Evolutionary conservation across 108 stramenopile species (phyloP).

Genomic region (Cyclotella atomus): DNA sequence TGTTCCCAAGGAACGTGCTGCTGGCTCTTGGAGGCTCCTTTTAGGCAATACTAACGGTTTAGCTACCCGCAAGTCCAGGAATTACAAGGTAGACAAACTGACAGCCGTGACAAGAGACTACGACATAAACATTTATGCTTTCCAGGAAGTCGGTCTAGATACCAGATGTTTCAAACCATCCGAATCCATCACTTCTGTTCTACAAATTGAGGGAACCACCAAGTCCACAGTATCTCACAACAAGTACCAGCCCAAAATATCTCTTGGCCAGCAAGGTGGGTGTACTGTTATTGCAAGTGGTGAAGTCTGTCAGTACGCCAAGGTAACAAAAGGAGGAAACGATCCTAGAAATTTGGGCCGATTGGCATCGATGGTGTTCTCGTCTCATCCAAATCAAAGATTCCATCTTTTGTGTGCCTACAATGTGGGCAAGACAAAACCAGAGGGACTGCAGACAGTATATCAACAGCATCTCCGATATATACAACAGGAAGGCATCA

Average conservation of each 20-base stretch:
- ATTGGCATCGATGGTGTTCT: neutral
- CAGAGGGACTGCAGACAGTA: neutral
- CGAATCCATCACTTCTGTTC: neutral
- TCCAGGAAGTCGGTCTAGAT: neutral
- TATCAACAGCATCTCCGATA: slow-evolving; percentile 8
- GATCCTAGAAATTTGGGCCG: neutral
- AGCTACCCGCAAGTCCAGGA: neutral
- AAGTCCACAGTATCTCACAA: neutral
- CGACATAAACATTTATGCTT: neutral
- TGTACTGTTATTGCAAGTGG: neutral
- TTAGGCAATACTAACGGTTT: neutral
- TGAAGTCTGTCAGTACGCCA: neutral
- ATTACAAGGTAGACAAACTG: neutral
- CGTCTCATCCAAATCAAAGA: neutral
- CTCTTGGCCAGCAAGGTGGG: neutral
- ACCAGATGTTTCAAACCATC: neutral
- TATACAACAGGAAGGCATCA: neutral
- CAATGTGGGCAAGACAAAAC: neutral
- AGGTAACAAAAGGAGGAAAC: neutral
- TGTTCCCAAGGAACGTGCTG: neutral
- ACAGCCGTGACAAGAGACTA: neutral
- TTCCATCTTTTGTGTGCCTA: neutral
- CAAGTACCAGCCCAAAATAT: neutral
- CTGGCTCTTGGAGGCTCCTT: neutral
- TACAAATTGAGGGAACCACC: neutral